A percentile compares a stretch with the other conserved stretches of the same genome.
phyloP scores from a whole-genome alignment of 2,329 filamentous ascomycete species.

The Teratosphaeria zuluensis region DNA sequence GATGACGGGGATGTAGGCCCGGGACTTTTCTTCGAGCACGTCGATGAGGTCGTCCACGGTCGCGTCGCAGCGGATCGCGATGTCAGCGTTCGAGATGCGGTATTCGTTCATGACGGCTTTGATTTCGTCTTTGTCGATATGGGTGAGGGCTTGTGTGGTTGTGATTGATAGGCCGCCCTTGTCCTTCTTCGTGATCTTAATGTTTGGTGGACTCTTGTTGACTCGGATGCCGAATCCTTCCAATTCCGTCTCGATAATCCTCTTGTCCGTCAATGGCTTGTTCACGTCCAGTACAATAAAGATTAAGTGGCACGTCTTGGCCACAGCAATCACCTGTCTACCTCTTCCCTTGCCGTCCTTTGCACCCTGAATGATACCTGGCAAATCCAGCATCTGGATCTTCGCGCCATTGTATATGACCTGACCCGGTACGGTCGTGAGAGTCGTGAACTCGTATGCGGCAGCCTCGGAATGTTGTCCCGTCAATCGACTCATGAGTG shows the following conservation, averaged over 20 bases:
- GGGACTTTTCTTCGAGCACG: constrained; percentile 82
- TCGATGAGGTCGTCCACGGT: constrained; percentile 97
- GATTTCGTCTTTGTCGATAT: constrained; percentile 94
- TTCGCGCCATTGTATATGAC: constrained; percentile 94
- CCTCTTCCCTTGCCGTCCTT: constrained; percentile 97
- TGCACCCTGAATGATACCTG: constrained; percentile 96
- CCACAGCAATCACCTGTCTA: constrained; percentile 95
- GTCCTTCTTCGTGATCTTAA: constrained; percentile 99
- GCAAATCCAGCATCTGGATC: constrained; percentile 95
- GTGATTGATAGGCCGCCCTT: constrained; percentile 95
- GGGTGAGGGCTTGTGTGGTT: constrained; percentile 81
- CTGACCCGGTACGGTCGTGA: constrained; percentile 94
- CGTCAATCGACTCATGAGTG: constrained; percentile 86
- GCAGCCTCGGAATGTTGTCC: constrained; percentile 96
- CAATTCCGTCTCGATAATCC: constrained; percentile 86
- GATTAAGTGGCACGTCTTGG: constrained; percentile 96
- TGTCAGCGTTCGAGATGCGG: constrained; percentile 90
- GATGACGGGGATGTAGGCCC: constrained; percentile 97
- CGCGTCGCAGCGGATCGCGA: constrained; percentile 94
- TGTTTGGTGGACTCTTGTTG: constrained; percentile 95
- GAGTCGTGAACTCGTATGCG: constrained; percentile 96
- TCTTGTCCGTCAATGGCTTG: constrained; percentile 94
- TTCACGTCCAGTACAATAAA: constrained; percentile 98
- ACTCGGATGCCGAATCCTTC: constrained; percentile 97
- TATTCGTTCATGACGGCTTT: constrained; percentile 97